Base-by-base conservation (phyloP, 2,329 filamentous ascomycete species). In the Penicillium frequentans region DNA sequence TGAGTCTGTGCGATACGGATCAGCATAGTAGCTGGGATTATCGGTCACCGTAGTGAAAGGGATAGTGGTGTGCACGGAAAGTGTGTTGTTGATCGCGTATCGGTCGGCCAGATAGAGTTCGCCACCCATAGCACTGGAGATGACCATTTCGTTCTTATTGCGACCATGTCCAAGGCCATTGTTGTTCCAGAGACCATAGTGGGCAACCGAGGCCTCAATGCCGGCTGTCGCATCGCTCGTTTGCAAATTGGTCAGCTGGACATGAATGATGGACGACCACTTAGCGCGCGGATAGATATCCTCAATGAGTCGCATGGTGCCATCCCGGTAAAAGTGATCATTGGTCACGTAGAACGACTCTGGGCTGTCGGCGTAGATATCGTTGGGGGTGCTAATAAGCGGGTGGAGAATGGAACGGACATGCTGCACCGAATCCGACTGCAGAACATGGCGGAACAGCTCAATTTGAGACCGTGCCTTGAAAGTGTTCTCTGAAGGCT, bases 341-440 rank as follows among this genome's bases (percentile, higher is more conserved):
- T 87, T 87, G 0, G 84, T 86, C 6, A 86, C 80, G 49, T 83
- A 82, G 66, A 87, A 79, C 0, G 79, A 79, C 13, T 64, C 72
- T 0, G 80, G 77, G 0, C 74, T 80, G 4, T 71, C 64, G 2
- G 79, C 82, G 6, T 81, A 69, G 13, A 88, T 70, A 59, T 88
- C 85, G 59, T 87, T 87, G 1, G 85, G 85, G 0, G 84, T 86
- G 10, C 65, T 68, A 47, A 87, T 79, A 33, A 84, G 61, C 0
- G 81, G 78, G 64, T 87, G 77, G 39, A 70, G 72, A 33, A 87
- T 74, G 0, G 83, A 81, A 14, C 84, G 82, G 6, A 87, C 52
- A 62, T 86, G 81, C 2, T 61, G 72, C 9, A 73, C 73, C 0
- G 70, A 70, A 0, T 68, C 59, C 0, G 79, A 75, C 9, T 78